These are phyloP conservation scores for Oryza glaberrima DNA, from an alignment of 176 grass and related monocot species.

Conservation along the genomic window DNA sequence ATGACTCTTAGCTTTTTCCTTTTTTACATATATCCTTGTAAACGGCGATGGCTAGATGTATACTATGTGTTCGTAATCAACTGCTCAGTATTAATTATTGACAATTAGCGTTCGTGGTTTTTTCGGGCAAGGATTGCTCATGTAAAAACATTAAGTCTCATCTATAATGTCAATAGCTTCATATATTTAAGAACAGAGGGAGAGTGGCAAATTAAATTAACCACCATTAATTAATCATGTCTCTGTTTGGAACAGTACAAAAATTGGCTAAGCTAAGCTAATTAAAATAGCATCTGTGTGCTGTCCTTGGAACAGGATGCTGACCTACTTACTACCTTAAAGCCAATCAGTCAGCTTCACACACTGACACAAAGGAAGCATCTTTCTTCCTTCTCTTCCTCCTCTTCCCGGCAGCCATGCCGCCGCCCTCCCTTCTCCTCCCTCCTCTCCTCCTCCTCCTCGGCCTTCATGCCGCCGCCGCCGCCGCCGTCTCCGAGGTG, in stretches of 20 bases:
- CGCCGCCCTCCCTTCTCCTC: conserved; percentile 27
- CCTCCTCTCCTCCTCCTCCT: conserved; percentile 26
- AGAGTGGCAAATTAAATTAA: background rate
- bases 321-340: conserved; percentile 3
- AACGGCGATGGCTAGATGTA: too few relatives aligned
- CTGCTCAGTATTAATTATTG: too few relatives aligned
- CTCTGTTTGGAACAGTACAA: background rate
- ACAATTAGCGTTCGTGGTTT: too few relatives aligned
- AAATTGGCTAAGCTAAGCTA: background rate
- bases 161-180: too few relatives aligned
- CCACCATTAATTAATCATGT: background rate
- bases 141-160: too few relatives aligned
- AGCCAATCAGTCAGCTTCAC: conserved; percentile 30
- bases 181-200: too few relatives aligned
- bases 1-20: too few relatives aligned
- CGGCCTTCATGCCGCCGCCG: background rate
- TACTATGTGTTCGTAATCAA: too few relatives aligned
- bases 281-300: background rate
- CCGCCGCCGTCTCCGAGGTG: conserved; percentile 30
- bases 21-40: too few relatives aligned
- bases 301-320: background rate
- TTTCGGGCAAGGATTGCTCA: accelerated
- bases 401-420: conserved; percentile 41
- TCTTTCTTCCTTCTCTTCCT: background rate
- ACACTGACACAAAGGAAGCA: conserved; percentile 29